phyloP scores from a whole-genome alignment of 306 rosid genomes.

The Prunus mongolica region DNA sequence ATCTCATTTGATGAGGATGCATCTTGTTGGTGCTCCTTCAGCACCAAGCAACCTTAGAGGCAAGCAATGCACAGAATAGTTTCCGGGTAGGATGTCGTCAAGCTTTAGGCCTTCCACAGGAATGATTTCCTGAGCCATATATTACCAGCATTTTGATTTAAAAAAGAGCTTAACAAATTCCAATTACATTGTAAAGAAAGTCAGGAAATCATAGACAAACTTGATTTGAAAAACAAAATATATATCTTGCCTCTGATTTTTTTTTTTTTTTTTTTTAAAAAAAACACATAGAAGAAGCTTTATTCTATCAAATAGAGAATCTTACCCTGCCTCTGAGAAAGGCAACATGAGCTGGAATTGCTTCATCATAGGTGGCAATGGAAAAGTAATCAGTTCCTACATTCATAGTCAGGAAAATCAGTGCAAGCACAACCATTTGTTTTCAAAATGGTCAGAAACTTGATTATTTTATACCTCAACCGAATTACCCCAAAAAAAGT shows the following conservation, averaged over 20 bases:
- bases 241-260: no score
- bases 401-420: neutral
- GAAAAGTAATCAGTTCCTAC: conserved; percentile 44
- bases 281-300: no score
- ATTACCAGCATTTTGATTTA: neutral
- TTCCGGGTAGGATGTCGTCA: conserved; percentile 54
- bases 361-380: conserved; percentile 35
- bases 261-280: no score
- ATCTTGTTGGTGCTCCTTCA: conserved; percentile 71
- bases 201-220: neutral
- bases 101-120: conserved; percentile 72
- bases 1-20: conserved; percentile 59
- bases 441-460: neutral
- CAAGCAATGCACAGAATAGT: conserved; percentile 62
- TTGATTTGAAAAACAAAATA: no score
- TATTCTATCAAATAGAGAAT: neutral
- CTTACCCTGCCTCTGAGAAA: conserved; percentile 33
- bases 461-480: neutral
- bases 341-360: conserved; percentile 28
- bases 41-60: conserved; percentile 81
- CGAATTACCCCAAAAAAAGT: neutral
- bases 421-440: neutral
- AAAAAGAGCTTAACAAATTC: neutral
- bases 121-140: conserved; percentile 56
- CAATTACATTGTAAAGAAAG: neutral